Base-by-base conservation (phyloP, 768 basidiomycete genomes). In the Neoboletus magnificus region DNA sequence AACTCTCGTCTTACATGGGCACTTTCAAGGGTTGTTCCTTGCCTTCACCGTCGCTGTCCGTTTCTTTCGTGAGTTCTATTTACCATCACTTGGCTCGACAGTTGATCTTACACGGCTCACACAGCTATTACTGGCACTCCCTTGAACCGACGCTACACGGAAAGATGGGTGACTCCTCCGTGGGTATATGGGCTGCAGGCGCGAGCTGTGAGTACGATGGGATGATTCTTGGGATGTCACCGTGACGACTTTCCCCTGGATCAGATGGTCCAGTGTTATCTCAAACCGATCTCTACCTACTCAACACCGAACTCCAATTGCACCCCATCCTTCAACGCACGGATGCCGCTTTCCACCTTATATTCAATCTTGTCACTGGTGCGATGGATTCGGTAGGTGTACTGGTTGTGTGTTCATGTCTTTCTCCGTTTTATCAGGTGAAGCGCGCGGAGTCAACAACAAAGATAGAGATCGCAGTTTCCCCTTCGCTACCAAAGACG, bases 261-360 rank as follows among this genome's bases (percentile, higher is more conserved):
- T 20, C 47, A 91, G 89, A 92, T 70, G 90, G 89, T 0, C 91
- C 91, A 6, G 82, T 92, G 7, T 78, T 93, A 15, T 80, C 82
- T 4, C 87, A 88, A 64, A 91, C 89, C 0, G 91, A 93, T 65
- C 77, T 93, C 15, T 93, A 91, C 69, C 80, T 93, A 4, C 80
- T 93, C 52, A 77, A 81, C 42, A 79, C 82, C 5, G 81, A 85
- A 16, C 77, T 93, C 3, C 82, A 88, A 63, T 66, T 93, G 32
- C 78, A 93, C 62, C 91, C 91, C 4, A 84, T 91, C 66, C 79
- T 93, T 12, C 75, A 77, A 36, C 79, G 79, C 60, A 71, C 74
- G 27, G 66, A 73, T 57, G 57, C 50, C 8, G 65, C 63, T 13
- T 86, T 88, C 71, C 83, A 83, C 57, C 81, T 93, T 15, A 78